These are phyloP conservation scores for Aspergillus sp. DNA, from an alignment of 2,329 filamentous ascomycete species.

Conservation along the genomic window DNA sequence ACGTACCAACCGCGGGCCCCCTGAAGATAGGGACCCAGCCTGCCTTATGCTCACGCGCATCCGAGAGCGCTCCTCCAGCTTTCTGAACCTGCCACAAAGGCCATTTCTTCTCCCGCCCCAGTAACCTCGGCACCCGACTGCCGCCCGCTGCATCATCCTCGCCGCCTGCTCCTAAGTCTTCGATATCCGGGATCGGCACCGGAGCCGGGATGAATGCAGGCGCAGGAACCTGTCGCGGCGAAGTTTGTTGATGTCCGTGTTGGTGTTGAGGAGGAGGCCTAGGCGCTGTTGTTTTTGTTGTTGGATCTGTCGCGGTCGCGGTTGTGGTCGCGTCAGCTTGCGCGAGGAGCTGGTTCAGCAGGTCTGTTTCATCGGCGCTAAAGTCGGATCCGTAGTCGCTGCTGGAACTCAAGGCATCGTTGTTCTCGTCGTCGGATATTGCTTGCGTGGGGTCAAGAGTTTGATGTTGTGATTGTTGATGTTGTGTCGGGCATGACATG, in stretches of 20 bases:
- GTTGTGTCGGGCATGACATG: slow-evolving; percentile 31
- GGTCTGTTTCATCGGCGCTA: slow-evolving; percentile 56
- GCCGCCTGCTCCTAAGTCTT: slow-evolving; percentile 33
- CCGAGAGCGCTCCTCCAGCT: slow-evolving; percentile 10
- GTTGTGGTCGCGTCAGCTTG: slow-evolving; percentile 36
- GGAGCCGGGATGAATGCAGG: not conserved
- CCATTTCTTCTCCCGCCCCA: slow-evolving; percentile 42
- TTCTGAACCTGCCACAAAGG: slow-evolving; percentile 24
- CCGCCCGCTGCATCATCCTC: slow-evolving; percentile 36
- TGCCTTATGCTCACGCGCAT: slow-evolving; percentile 25
- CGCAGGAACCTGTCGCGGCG: slow-evolving; percentile 6
- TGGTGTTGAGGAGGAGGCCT: too few relatives aligned
- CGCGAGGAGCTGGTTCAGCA: slow-evolving; percentile 53
- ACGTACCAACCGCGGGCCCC: slow-evolving; percentile 33
- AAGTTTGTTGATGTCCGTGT: slow-evolving; percentile 21
- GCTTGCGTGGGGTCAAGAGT: slow-evolving; percentile 11
- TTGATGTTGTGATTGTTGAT: not conserved
- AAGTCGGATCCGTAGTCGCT: slow-evolving; percentile 68
- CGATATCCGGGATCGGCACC: slow-evolving; percentile 38
- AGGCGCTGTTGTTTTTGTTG: too few relatives aligned
- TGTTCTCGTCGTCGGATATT: slow-evolving; percentile 12
- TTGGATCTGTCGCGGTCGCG: slow-evolving; percentile 7
- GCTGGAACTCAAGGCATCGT: slow-evolving; percentile 7
- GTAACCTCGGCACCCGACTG: slow-evolving; percentile 41
- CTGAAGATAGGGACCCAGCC: slow-evolving; percentile 26